phyloP scores from a whole-genome alignment of 257 asterid genomes.

The Thymus quinquecostatus region DNA sequence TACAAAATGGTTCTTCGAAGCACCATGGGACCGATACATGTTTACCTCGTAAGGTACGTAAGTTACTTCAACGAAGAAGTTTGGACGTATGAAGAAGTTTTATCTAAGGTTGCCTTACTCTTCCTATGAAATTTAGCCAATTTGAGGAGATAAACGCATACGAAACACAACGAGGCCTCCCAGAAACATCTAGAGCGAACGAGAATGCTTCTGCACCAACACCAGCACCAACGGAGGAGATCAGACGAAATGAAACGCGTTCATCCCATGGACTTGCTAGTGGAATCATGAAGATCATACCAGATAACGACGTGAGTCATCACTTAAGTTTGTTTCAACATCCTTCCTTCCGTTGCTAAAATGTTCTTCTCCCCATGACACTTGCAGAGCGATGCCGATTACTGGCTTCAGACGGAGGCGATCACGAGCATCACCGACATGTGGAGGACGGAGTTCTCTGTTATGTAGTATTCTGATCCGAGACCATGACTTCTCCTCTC shows the following conservation, averaged over 20 bases:
- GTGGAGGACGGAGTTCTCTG: constrained; percentile 50
- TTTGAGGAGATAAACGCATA: constrained; percentile 60
- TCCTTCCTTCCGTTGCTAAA: not conserved
- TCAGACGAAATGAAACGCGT: constrained; percentile 49
- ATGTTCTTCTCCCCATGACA: not conserved
- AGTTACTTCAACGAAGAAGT: not conserved
- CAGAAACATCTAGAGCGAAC: constrained; percentile 46
- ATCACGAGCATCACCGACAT: constrained; percentile 67
- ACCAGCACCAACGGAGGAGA: constrained; percentile 42
- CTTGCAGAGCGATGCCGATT: constrained; percentile 69
- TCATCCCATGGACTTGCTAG: constrained; percentile 61
- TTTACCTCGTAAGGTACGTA: constrained; percentile 74
- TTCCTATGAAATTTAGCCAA: constrained; percentile 48
- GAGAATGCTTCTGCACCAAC: constrained; percentile 40
- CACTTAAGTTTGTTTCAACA: not conserved
- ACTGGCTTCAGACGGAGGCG: constrained; percentile 63
- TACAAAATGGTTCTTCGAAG: constrained; percentile 70
- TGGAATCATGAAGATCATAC: constrained; percentile 76
- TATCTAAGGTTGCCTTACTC: not conserved
- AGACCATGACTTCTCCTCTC: not conserved
- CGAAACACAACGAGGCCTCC: constrained; percentile 50
- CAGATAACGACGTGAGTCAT: constrained; percentile 76
- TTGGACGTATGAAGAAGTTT: constrained; percentile 3
- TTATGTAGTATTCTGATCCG: not conserved
- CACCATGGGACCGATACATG: constrained; percentile 84